These are phyloP conservation scores for Stellera chamaejasme DNA, from an alignment of 345 rosid species.

Conservation along the genomic window DNA sequence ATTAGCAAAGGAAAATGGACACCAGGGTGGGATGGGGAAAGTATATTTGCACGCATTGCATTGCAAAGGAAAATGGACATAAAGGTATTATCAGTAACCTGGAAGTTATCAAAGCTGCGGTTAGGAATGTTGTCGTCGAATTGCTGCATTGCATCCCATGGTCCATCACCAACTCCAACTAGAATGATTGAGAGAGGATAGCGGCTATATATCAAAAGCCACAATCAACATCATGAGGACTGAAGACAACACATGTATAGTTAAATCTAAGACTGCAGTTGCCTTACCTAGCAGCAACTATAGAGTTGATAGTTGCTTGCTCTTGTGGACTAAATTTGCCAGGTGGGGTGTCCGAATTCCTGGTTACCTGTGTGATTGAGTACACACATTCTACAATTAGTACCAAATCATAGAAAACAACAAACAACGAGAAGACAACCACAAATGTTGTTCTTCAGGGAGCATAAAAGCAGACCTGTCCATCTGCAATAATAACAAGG, in stretches of 20 bases:
- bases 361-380: slow-evolving; percentile 45
- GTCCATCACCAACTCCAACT: slow-evolving; percentile 98
- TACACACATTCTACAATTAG: slow-evolving; percentile 1
- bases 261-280: background rate
- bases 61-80: too few species aligned
- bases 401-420: background rate
- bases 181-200: slow-evolving; percentile 81
- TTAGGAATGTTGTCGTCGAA: slow-evolving; percentile 91
- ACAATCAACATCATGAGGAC: slow-evolving; percentile 14
- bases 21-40: background rate
- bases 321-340: slow-evolving; percentile 80
- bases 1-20: too few species aligned
- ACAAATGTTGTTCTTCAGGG: background rate
- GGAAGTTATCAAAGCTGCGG: slow-evolving; percentile 87
- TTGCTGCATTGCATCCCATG: slow-evolving; percentile 88
- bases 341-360: slow-evolving; percentile 44
- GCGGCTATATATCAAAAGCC: slow-evolving; percentile 32
- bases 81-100: slow-evolving; percentile 34
- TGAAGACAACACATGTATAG: slow-evolving; percentile 4
- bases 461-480: slow-evolving; percentile 43
- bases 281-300: slow-evolving; percentile 83
- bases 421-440: background rate
- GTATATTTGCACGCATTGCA: background rate
- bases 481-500: slow-evolving; percentile 90
- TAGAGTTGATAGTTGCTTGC: slow-evolving; percentile 71